phyloP scores from a whole-genome alignment of 768 basidiomycete species.

The Lentinula sp. region DNA sequence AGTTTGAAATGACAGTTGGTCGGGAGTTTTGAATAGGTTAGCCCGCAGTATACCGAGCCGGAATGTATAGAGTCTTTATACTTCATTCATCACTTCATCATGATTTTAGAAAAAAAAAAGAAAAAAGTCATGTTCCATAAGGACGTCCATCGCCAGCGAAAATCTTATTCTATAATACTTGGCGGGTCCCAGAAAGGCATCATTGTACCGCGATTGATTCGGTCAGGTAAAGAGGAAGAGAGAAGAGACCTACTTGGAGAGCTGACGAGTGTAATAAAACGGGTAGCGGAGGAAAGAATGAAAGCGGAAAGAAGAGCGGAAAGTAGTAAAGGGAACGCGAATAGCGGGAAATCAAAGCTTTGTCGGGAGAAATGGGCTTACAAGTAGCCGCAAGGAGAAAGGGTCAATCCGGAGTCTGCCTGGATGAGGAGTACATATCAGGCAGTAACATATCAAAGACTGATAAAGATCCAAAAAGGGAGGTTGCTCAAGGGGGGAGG shows the following conservation, averaged over 20 bases:
- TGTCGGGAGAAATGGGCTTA: background rate
- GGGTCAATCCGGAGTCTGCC: background rate
- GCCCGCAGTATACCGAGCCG: background rate
- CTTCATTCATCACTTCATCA: background rate
- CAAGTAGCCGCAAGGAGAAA: background rate
- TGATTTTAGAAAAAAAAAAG: background rate
- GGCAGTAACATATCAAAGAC: too few species aligned
- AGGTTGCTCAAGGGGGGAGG: background rate
- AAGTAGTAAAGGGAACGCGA: background rate
- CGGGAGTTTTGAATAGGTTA: background rate
- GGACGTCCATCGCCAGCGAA: background rate
- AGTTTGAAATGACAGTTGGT: background rate
- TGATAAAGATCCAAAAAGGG: background rate
- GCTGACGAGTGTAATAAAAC: background rate
- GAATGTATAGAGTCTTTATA: background rate
- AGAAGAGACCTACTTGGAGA: background rate
- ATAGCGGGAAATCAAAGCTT: background rate
- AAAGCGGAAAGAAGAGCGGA: background rate
- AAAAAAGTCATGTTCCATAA: background rate
- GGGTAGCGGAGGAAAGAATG: background rate
- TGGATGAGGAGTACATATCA: background rate
- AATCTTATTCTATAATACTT: background rate
- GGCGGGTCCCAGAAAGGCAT: constrained; percentile 4
- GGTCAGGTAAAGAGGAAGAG: background rate
- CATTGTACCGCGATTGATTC: background rate